A percentile compares a stretch with the other conserved stretches of the same genome.
These are phyloP conservation scores for Apiosordaria backusii DNA, from an alignment of 495 filamentous ascomycete species.

Conservation along the genomic window DNA sequence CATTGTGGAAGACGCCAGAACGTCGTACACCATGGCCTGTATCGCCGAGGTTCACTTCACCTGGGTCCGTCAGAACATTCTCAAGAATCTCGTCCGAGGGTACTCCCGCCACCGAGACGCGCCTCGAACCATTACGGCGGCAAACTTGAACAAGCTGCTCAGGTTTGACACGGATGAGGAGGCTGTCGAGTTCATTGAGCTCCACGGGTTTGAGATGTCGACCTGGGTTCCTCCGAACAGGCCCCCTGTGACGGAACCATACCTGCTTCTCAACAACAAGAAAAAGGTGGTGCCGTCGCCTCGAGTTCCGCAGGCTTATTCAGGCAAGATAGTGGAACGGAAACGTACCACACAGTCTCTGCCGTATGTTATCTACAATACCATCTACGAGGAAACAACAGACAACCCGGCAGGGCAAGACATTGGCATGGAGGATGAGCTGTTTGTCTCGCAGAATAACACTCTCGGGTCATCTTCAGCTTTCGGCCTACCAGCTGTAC, in stretches of 20 bases:
- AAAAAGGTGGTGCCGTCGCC: constrained; percentile 34
- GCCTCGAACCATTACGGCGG: constrained; percentile 71
- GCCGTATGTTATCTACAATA: constrained; percentile 42
- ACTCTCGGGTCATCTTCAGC: not conserved
- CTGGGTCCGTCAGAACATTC: constrained; percentile 67
- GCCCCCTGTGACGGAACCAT: constrained; percentile 45
- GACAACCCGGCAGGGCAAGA: constrained; percentile 1
- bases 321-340: constrained; percentile 43
- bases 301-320: constrained; percentile 42
- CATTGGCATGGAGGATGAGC: constrained; percentile 11
- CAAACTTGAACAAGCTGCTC: constrained; percentile 61
- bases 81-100: constrained; percentile 62
- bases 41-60: constrained; percentile 90
- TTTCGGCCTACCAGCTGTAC: not conserved
- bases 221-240: constrained; percentile 30
- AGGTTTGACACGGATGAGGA: constrained; percentile 72
- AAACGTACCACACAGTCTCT: constrained; percentile 45
- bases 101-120: constrained; percentile 61
- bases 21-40: constrained; percentile 90
- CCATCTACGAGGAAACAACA: constrained; percentile 37
- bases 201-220: constrained; percentile 62
- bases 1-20: constrained; percentile 61
- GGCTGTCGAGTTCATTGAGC: constrained; percentile 63
- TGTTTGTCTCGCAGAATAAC: constrained; percentile 32
- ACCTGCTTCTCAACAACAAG: constrained; percentile 45